Evolutionary conservation across 148 eudicot genomes (phyloP).

Genomic region (Polygonum maritimum): DNA sequence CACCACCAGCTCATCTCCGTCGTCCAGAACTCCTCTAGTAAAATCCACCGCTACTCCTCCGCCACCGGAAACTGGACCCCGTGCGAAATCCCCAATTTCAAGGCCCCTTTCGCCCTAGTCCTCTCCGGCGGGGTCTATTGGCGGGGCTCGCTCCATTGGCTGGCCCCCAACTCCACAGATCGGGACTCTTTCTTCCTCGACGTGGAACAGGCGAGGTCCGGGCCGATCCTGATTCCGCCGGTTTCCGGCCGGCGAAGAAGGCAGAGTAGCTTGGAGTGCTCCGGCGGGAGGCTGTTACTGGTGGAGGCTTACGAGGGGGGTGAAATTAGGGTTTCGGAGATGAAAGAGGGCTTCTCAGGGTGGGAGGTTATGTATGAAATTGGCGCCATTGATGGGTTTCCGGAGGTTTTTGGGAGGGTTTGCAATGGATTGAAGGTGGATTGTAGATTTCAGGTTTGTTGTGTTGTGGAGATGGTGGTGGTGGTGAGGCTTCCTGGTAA

Average conservation of each 20-base stretch:
- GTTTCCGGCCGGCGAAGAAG: not conserved
- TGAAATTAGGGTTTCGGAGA: not conserved
- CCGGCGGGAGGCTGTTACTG: conserved; percentile 7
- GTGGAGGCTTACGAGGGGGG: not conserved
- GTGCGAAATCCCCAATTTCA: not conserved
- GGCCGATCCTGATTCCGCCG: not conserved
- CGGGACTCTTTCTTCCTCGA: not conserved
- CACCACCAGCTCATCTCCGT: not conserved
- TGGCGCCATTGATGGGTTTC: too few species aligned
- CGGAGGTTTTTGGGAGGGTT: too few species aligned
- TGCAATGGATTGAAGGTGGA: not conserved
- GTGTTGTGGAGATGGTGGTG: not conserved
- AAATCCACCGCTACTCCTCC: conserved; percentile 8
- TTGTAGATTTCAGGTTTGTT: not conserved
- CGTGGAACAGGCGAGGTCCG: not conserved
- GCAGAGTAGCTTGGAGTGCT: not conserved
- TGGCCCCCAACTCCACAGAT: not conserved
- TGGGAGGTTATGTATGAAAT: conserved; percentile 8
- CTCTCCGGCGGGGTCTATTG: conserved; percentile 8
- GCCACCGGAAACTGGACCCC: not conserved
- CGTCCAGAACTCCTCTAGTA: not conserved
- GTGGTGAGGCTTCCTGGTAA: conserved; percentile 9
- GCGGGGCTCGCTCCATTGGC: conserved; percentile 3
- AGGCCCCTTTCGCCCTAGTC: not conserved
- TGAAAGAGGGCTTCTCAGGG: not conserved